These are phyloP conservation scores for Penicillium sclerotiorum DNA, from an alignment of 2,329 filamentous ascomycete genomes.

Conservation along the genomic window DNA sequence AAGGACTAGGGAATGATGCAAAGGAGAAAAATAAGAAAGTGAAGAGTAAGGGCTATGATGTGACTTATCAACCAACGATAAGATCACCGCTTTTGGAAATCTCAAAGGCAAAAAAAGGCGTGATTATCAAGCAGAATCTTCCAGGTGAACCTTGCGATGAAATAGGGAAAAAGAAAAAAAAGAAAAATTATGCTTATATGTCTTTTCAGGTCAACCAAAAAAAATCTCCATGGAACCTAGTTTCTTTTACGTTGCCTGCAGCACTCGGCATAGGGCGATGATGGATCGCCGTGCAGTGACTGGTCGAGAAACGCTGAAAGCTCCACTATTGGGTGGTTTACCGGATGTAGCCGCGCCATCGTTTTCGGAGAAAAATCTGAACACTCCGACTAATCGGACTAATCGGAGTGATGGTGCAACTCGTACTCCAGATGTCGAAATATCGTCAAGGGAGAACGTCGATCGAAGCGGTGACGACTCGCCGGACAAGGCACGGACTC, in stretches of 20 bases:
- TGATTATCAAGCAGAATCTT: constrained; percentile 21
- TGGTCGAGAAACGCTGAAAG: constrained; percentile 16
- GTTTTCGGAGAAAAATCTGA: constrained; percentile 20
- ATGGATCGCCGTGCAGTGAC: constrained; percentile 18
- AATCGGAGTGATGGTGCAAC: constrained; percentile 14
- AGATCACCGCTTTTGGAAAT: constrained; percentile 19
- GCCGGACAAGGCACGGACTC: not conserved
- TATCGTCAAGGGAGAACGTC: not conserved
- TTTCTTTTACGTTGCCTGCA: constrained; percentile 34
- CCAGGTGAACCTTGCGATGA: too few species aligned
- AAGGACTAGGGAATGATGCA: not conserved
- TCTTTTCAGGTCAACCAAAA: not conserved
- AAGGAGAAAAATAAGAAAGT: constrained; percentile 1
- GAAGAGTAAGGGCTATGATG: constrained; percentile 8
- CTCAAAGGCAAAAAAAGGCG: not conserved
- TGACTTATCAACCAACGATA: constrained; percentile 16
- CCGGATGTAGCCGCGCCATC: constrained; percentile 12
- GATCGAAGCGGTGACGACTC: not conserved
- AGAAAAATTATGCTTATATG: constrained; percentile 7
- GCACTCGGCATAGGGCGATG: constrained; percentile 19
- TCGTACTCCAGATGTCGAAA: not conserved
- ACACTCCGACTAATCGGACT: constrained; percentile 22
- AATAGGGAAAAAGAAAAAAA: not conserved
- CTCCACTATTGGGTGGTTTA: constrained; percentile 20
- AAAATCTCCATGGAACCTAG: constrained; percentile 15